Evolutionary conservation across 148 eudicot genomes (phyloP), one percentile per base, ranked within the genome.

Genomic region (Cornus florida): DNA sequence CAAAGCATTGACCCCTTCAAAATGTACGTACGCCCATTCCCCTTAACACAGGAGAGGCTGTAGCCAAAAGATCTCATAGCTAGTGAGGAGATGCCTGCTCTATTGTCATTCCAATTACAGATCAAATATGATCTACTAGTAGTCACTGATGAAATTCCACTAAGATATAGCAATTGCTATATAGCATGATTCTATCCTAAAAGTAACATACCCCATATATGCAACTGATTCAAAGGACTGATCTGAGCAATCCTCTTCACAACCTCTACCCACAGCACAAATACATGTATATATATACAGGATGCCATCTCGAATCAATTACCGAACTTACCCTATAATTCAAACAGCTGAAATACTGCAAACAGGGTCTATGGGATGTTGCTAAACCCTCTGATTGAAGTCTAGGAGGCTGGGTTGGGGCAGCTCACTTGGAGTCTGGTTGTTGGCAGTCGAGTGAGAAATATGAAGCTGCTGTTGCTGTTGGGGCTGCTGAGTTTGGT

Each of bases 391-490:
- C 68, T 86, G 86, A 77, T 88, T 89, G 88, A 90, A 94, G 78
- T 86, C 94, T 82, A 79, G 50, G 86, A 89, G 89, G 84, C 82
- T 84, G 32, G 92, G 89, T 73, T 82, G 85, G 64, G 88, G 79
- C 83, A 86, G 91, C 75, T 85, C 82, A 62, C 76, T 80, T 56
- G 67, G 82, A 16, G 78, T 62, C 69, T 82, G 84, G 82, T 79
- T 84, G 75, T 71, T 77, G 10, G 74, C 32, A 0, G 85, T 59
- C 56, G 88, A 70, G 41, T 82, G 88, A 81, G 92, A 79, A 83
- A 80, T 81, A 11, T 86, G 93, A 79, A 79, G 83, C 80, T 84
- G 38, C 5, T 35, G 38, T 35, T 35, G 38, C 38, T 35, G 91
- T 43, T 76, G 90, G 62, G 19, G 66, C 70, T 77, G 87, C 50